phyloP scores from a whole-genome alignment of 352 stramenopile genomes.

The Globisporangium cederbergense region DNA sequence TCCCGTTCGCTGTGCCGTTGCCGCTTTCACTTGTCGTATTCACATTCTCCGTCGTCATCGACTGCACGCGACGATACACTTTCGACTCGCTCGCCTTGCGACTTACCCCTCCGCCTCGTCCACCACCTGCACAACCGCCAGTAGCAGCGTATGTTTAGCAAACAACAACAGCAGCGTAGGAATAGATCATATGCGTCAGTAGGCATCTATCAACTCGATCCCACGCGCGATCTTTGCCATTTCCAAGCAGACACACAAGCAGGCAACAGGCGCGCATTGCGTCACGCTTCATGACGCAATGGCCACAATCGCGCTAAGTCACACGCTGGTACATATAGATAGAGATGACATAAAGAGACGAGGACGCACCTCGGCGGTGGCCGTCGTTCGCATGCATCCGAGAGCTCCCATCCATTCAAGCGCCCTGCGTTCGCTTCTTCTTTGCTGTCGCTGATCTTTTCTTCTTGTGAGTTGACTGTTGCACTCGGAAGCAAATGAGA shows the following conservation, averaged over 20 bases:
- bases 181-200: not conserved
- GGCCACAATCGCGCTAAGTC: not conserved
- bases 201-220: not conserved
- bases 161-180: not conserved
- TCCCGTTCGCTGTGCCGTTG: not conserved
- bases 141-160: not conserved
- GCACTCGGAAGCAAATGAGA: slow-evolving; percentile 1
- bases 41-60: slow-evolving; percentile 1
- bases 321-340: not conserved
- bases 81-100: not conserved
- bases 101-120: slow-evolving; percentile 15
- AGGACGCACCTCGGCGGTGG: slow-evolving; percentile 23
- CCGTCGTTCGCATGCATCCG: slow-evolving; percentile 27
- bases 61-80: slow-evolving; percentile 16
- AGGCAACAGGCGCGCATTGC: not conserved
- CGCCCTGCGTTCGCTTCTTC: slow-evolving; percentile 6
- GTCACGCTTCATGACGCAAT: not conserved
- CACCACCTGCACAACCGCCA: slow-evolving; percentile 13
- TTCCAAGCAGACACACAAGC: not conserved
- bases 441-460: slow-evolving; percentile 1
- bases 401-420: slow-evolving; percentile 36
- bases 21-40: not conserved
- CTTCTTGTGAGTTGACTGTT: slow-evolving; percentile 4
- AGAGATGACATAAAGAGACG: not conserved
- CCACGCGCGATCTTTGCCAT: not conserved